Conservation (phyloP, 2,329 filamentous ascomycete genomes). For the Stachybotrys chlorohalonatus region DNA sequence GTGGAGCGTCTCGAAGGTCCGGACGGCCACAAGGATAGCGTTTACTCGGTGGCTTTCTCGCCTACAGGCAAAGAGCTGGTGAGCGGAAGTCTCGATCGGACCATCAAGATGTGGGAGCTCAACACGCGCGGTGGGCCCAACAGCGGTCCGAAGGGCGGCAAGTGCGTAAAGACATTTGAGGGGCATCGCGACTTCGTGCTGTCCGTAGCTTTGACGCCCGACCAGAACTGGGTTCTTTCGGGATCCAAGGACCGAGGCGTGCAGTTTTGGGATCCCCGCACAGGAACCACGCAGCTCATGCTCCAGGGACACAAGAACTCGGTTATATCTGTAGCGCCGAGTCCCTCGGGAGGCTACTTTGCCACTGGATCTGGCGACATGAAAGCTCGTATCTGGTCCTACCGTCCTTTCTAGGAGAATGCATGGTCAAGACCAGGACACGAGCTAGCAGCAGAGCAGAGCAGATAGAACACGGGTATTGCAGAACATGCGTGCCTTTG, state of each 20-base stretch:
- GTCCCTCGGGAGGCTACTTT: conserved; percentile 79
- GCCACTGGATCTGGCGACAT: conserved; percentile 96
- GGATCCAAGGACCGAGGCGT: conserved; percentile 96
- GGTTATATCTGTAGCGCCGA: conserved; percentile 94
- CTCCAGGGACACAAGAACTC: conserved; percentile 98
- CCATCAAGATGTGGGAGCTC: conserved; percentile 99
- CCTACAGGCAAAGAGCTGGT: conserved; percentile 89
- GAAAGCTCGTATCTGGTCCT: conserved; percentile 96
- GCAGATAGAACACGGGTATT: neutral
- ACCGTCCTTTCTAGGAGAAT: conserved; percentile 27
- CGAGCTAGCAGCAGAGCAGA: neutral
- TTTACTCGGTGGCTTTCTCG: conserved; percentile 93
- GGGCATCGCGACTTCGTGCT: conserved; percentile 97
- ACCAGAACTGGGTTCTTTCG: conserved; percentile 91
- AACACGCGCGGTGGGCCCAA: conserved; percentile 59
- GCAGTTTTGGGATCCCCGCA: conserved; percentile 96
- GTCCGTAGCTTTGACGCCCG: conserved; percentile 87
- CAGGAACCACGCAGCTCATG: conserved; percentile 93
- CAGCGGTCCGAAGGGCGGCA: conserved; percentile 69
- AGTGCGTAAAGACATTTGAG: conserved; percentile 94
- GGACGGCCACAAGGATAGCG: conserved; percentile 92
- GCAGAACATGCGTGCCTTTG: neutral
- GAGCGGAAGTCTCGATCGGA: conserved; percentile 91
- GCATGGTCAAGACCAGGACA: neutral
- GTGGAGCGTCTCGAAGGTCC: conserved; percentile 88